These are phyloP conservation scores for Lactuca saligna DNA, from an alignment of 129 eudicot species.

Conservation along the genomic window DNA sequence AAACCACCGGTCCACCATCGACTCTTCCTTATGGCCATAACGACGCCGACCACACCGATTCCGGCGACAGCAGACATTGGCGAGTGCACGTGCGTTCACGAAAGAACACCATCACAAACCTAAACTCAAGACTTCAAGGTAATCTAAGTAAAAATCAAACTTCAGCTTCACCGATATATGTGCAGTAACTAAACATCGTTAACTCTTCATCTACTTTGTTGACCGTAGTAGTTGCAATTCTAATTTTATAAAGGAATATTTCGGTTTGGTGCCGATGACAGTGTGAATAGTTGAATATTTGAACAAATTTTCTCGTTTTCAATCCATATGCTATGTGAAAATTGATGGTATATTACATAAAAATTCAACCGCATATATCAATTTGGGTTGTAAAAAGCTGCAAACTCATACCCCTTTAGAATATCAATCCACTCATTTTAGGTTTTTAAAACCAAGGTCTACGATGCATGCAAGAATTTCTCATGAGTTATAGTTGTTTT, in stretches of 20 bases:
- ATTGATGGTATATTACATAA: background rate
- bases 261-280: background rate
- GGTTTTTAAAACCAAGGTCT: too few species aligned
- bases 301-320: background rate
- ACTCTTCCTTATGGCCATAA: too few species aligned
- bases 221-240: background rate
- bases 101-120: too few species aligned
- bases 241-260: background rate
- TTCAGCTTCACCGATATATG: background rate
- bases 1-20: too few species aligned
- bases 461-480: background rate
- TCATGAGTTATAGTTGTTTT: conserved; percentile 8
- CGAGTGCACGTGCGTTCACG: too few species aligned
- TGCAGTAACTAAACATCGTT: background rate
- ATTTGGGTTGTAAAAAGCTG: background rate
- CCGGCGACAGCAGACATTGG: too few species aligned
- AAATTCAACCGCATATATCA: background rate
- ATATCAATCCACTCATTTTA: too few species aligned
- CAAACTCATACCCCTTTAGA: too few species aligned
- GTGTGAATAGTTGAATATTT: background rate
- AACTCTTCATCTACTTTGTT: conserved; percentile 1
- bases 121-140: background rate
- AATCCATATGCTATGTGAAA: conserved; percentile 4
- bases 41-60: too few species aligned
- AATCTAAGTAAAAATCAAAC: background rate